A percentile compares a stretch with the other conserved stretches of the same genome.
Conservation (phyloP, 345 rosid genomes). For the Gossypium turneri region DNA sequence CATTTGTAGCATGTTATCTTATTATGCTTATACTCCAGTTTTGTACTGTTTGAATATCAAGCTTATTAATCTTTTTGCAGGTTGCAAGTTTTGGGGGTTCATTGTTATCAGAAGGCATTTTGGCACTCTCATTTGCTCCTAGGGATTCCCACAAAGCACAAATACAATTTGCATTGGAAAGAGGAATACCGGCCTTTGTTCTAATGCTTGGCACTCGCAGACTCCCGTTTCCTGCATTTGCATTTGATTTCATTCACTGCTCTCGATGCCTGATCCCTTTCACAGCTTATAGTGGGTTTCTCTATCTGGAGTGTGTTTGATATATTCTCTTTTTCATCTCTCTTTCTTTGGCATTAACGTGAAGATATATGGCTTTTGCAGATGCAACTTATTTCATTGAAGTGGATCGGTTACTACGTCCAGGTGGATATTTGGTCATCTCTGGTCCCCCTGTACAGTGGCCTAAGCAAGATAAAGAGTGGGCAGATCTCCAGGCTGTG, state of each 20-base stretch:
- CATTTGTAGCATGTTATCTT: background rate
- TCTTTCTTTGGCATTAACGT: slow-evolving; percentile 20
- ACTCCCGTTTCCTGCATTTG: slow-evolving; percentile 89
- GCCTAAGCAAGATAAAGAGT: slow-evolving; percentile 97
- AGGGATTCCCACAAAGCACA: slow-evolving; percentile 98
- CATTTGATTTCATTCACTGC: slow-evolving; percentile 88
- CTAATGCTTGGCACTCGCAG: slow-evolving; percentile 99
- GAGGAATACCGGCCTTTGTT: slow-evolving; percentile 96
- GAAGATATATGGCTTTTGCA: slow-evolving; percentile 34
- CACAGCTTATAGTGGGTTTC: slow-evolving; percentile 88
- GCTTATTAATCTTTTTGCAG: slow-evolving; percentile 31
- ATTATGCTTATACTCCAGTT: background rate
- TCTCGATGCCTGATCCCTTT: slow-evolving; percentile 92
- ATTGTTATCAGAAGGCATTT: slow-evolving; percentile 64
- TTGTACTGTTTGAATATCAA: slow-evolving; percentile 5
- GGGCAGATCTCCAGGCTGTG: slow-evolving; percentile 97
- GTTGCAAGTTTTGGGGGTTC: slow-evolving; percentile 99
- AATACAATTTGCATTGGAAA: slow-evolving; percentile 92
- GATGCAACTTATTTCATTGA: slow-evolving; percentile 93
- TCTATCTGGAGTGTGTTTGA: background rate
- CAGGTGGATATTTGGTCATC: slow-evolving; percentile 90
- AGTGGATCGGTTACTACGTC: slow-evolving; percentile 86
- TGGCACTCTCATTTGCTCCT: slow-evolving; percentile 85
- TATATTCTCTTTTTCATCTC: background rate
- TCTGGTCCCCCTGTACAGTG: slow-evolving; percentile 99